These are phyloP conservation scores for Wickerhamiella sergipiensis DNA, from an alignment of 805 yeast genomes.

Conservation along the genomic window DNA sequence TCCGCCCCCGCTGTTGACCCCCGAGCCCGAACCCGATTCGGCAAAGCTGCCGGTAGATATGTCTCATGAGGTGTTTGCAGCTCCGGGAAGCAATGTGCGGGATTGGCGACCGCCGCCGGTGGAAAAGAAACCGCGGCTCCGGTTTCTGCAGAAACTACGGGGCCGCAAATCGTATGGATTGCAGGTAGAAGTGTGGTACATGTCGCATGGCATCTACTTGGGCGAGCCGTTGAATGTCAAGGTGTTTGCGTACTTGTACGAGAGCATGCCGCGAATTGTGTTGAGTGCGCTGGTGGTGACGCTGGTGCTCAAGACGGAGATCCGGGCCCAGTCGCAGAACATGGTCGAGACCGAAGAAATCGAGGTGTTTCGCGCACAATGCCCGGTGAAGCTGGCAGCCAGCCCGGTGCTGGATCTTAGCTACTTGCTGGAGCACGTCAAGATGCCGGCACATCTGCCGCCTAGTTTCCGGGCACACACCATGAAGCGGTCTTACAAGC, in stretches of 20 bases:
- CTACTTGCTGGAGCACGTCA: neutral
- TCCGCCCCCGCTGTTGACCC: neutral
- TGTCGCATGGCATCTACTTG: neutral
- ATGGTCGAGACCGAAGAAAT: neutral
- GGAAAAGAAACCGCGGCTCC: neutral
- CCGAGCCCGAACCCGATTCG: neutral
- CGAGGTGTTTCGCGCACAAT: neutral
- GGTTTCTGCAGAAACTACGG: neutral
- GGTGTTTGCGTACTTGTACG: neutral
- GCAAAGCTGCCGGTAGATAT: neutral
- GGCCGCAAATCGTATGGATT: neutral
- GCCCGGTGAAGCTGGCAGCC: neutral
- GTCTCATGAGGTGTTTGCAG: neutral
- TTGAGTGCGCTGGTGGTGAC: neutral
- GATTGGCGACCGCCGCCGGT: neutral
- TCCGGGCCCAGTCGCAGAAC: neutral
- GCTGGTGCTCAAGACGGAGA: neutral
- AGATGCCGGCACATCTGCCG: neutral
- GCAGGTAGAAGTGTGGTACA: constrained; percentile 1
- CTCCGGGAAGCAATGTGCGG: neutral
- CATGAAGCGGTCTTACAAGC: neutral
- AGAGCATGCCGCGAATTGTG: neutral
- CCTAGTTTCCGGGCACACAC: constrained; percentile 1
- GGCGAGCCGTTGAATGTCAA: constrained; percentile 1
- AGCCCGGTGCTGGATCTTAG: neutral